Conservation (phyloP, 2,329 filamentous ascomycete genomes). For the Arthroderma uncinatum region DNA sequence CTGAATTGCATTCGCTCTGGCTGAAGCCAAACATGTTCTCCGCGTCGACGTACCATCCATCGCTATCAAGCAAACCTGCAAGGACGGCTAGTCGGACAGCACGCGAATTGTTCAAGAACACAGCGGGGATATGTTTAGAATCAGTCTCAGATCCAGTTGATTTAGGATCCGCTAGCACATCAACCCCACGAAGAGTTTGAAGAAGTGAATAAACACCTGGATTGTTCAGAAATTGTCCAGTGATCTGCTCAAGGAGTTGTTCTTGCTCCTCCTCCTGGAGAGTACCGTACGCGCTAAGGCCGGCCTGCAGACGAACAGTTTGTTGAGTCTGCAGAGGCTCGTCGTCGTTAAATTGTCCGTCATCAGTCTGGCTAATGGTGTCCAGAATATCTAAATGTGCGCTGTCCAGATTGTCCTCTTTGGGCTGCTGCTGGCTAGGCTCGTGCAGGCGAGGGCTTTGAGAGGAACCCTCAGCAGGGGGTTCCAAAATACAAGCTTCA, state of each 20-base stretch:
- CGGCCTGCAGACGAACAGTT: slow-evolving; percentile 9
- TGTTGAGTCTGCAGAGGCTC: neutral
- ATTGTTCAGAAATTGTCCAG: slow-evolving; percentile 1
- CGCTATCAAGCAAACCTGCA: slow-evolving; percentile 11
- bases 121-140: slow-evolving; percentile 10
- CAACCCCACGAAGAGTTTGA: slow-evolving; percentile 6
- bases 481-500: neutral
- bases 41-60: slow-evolving; percentile 12
- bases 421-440: neutral
- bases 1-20: slow-evolving; percentile 10
- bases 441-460: too few species aligned
- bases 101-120: slow-evolving; percentile 15
- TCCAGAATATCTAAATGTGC: neutral
- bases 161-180: neutral
- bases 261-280: slow-evolving; percentile 9
- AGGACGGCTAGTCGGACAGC: slow-evolving; percentile 12
- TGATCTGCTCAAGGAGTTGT: slow-evolving; percentile 11
- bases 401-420: neutral
- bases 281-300: slow-evolving; percentile 12
- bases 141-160: neutral
- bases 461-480: neutral
- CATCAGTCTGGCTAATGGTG: neutral
- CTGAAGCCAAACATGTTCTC: slow-evolving; percentile 14
- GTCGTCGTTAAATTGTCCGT: neutral
- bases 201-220: slow-evolving; percentile 9